Conservation (phyloP, 2,329 filamentous ascomycete species). For the Ascochyta viciae-villosae region DNA sequence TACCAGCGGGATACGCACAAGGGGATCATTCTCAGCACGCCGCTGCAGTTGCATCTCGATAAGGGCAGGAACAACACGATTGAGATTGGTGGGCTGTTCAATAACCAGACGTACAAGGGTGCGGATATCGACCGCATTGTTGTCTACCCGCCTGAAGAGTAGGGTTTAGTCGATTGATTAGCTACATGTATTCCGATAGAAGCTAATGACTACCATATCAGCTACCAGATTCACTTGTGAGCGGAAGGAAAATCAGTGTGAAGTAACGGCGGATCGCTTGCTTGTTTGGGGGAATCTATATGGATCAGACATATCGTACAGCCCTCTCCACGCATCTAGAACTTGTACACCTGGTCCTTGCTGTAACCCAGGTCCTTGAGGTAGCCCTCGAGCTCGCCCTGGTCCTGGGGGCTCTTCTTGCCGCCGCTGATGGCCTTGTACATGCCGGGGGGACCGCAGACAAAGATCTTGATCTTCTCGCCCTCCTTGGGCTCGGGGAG, state of each 20-base stretch:
- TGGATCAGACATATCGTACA: slow-evolving; percentile 35
- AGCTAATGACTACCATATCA: too few species aligned
- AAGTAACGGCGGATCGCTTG: slow-evolving; percentile 1
- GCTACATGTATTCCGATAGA: too few species aligned
- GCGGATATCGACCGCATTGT: slow-evolving; percentile 67
- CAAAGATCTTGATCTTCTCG: slow-evolving; percentile 94
- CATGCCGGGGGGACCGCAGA: slow-evolving; percentile 90
- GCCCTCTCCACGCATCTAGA: slow-evolving; percentile 29
- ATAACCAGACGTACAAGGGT: slow-evolving; percentile 64
- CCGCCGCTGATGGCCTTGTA: slow-evolving; percentile 90
- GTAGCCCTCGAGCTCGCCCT: slow-evolving; percentile 84
- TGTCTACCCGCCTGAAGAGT: slow-evolving; percentile 64
- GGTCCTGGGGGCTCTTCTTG: slow-evolving; percentile 92
- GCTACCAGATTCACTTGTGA: too few species aligned
- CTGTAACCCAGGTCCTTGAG: slow-evolving; percentile 84
- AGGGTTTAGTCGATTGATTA: neutral
- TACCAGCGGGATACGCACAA: slow-evolving; percentile 66
- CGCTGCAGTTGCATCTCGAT: slow-evolving; percentile 61
- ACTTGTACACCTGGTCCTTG: slow-evolving; percentile 94
- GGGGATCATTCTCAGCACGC: slow-evolving; percentile 65
- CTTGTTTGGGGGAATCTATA: slow-evolving; percentile 16
- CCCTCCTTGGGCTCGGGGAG: slow-evolving; percentile 85
- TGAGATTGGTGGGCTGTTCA: slow-evolving; percentile 63
- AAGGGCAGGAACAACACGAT: slow-evolving; percentile 66
- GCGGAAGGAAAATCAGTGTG: neutral